These are phyloP conservation scores for Collybia nuda DNA, from an alignment of 768 basidiomycete genomes.

Conservation along the genomic window DNA sequence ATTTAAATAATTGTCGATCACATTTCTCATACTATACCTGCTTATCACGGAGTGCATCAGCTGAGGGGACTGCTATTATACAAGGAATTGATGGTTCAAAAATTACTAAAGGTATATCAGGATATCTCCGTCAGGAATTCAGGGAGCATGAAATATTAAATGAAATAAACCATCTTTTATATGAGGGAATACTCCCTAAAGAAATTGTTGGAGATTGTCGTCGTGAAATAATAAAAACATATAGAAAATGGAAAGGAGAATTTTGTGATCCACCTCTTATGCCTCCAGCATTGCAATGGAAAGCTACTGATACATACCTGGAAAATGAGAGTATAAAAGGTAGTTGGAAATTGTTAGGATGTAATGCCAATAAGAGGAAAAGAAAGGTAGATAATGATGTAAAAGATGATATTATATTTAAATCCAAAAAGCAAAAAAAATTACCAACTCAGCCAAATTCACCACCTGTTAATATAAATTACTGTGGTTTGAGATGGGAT, in stretches of 20 bases:
- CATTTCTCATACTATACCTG: not conserved
- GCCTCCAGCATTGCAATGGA: slow-evolving; percentile 6
- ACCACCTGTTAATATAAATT: too few species aligned
- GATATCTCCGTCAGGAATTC: slow-evolving; percentile 28
- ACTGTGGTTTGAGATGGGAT: slow-evolving; percentile 1
- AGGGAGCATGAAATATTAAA: slow-evolving; percentile 33
- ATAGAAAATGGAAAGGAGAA: slow-evolving; percentile 5
- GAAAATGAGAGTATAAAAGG: not conserved
- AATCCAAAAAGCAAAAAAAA: too few species aligned
- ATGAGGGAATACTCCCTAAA: slow-evolving; percentile 14
- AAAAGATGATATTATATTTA: too few species aligned
- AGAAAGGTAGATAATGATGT: too few species aligned
- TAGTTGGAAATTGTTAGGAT: too few species aligned
- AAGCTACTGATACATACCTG: slow-evolving; percentile 6
- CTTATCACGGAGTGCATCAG: slow-evolving; percentile 4
- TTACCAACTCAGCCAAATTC: too few species aligned
- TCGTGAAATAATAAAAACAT: slow-evolving; percentile 4
- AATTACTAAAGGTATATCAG: slow-evolving; percentile 23
- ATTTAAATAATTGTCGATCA: slow-evolving; percentile 12
- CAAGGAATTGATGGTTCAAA: slow-evolving; percentile 17
- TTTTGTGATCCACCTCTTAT: slow-evolving; percentile 8
- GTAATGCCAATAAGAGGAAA: too few species aligned
- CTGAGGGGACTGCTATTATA: slow-evolving; percentile 28
- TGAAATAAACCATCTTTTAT: slow-evolving; percentile 27
- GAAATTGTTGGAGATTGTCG: slow-evolving; percentile 10